Percentiles rank a stretch among this genome's conserved stretches.
phyloP scores from a whole-genome alignment of 2,329 filamentous ascomycete species.

The Geosmithia flava region DNA sequence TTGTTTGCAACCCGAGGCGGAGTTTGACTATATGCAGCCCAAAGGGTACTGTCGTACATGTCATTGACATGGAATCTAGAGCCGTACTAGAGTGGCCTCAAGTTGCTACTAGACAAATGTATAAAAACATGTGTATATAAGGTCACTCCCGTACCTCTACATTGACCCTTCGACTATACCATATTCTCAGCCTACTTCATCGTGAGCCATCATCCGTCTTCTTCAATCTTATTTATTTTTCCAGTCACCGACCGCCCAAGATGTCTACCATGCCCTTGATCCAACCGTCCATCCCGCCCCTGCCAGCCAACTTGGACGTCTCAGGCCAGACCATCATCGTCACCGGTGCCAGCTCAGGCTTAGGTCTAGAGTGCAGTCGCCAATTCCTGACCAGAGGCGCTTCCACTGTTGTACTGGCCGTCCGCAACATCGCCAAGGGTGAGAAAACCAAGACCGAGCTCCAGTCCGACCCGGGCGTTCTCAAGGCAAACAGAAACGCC shows the following conservation, averaged over 20 bases:
- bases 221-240: not conserved
- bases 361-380: conserved; percentile 22
- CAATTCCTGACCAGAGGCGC: conserved; percentile 19
- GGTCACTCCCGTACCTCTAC: too few species aligned
- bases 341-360: conserved; percentile 22
- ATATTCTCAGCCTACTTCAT: too few species aligned
- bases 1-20: too few species aligned
- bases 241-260: not conserved
- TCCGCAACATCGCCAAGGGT: conserved; percentile 16
- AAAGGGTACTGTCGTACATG: too few species aligned
- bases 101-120: too few species aligned
- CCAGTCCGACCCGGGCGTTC: conserved; percentile 2
- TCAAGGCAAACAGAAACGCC: not conserved
- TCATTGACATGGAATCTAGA: too few species aligned
- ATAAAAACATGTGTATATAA: too few species aligned
- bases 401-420: conserved; percentile 21
- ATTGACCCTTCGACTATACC: too few species aligned
- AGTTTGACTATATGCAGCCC: too few species aligned
- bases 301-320: conserved; percentile 9
- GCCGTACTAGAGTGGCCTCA: too few species aligned
- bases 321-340: conserved; percentile 19
- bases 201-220: too few species aligned
- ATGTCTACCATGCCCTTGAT: conserved; percentile 1
- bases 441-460: conserved; percentile 20
- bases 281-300: not conserved